These are phyloP conservation scores for Abrus precatorius DNA, from an alignment of 306 rosid genomes.

Conservation along the genomic window DNA sequence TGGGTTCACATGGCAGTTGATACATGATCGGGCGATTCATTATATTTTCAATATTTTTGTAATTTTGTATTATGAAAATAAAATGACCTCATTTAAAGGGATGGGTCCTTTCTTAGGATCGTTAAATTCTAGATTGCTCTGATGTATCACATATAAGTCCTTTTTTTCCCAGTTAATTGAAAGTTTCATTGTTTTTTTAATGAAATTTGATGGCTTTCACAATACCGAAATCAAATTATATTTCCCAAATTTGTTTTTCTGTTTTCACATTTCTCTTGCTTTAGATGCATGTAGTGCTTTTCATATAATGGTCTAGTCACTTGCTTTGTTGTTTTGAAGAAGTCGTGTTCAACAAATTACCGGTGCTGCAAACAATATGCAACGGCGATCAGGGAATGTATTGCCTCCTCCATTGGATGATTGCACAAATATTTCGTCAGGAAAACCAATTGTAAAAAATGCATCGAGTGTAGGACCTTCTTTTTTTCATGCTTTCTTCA, in stretches of 20 bases:
- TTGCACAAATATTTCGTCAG: slow-evolving; percentile 58
- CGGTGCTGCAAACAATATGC: slow-evolving; percentile 73
- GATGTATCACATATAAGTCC: neutral
- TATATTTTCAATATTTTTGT: neutral
- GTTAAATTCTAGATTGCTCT: neutral
- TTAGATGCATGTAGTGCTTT: slow-evolving; percentile 29
- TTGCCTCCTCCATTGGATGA: slow-evolving; percentile 92
- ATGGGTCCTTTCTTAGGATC: neutral
- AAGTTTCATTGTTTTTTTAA: slow-evolving; percentile 1
- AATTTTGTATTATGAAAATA: neutral
- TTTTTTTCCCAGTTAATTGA: neutral
- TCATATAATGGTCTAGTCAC: slow-evolving; percentile 50
- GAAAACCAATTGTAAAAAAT: slow-evolving; percentile 65
- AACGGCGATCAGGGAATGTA: slow-evolving; percentile 75
- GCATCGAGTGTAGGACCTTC: slow-evolving; percentile 70
- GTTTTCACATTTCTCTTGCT: slow-evolving; percentile 11
- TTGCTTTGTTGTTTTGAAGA: slow-evolving; percentile 66
- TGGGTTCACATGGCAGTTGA: neutral
- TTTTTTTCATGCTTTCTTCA: neutral
- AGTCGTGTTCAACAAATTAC: slow-evolving; percentile 87
- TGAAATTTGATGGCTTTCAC: slow-evolving; percentile 8
- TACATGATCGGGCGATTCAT: neutral
- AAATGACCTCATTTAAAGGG: neutral
- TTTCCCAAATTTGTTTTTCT: slow-evolving; percentile 2
- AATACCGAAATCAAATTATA: neutral